These are phyloP conservation scores for Fusarium liriodendri DNA, from an alignment of 2,329 filamentous ascomycete species.

Conservation along the genomic window DNA sequence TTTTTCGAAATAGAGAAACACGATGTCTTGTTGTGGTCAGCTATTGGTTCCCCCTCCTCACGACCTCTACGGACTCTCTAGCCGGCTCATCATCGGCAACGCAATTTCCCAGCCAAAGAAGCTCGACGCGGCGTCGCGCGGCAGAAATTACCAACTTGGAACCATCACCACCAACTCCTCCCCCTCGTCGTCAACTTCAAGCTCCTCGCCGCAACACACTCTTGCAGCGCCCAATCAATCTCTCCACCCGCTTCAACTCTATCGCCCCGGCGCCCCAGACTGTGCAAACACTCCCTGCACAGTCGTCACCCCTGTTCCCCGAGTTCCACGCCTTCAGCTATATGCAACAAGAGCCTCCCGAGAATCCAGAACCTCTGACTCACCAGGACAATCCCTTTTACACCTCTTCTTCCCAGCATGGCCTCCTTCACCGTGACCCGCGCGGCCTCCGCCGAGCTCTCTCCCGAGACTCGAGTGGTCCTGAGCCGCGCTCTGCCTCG, in stretches of 20 bases:
- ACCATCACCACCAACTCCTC: conserved; percentile 30
- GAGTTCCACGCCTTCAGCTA: conserved; percentile 60
- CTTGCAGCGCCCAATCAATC: conserved; percentile 22
- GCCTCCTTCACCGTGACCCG: conserved; percentile 60
- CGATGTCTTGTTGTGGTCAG: conserved; percentile 23
- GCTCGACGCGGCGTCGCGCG: conserved; percentile 36
- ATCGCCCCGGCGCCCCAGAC: conserved; percentile 48
- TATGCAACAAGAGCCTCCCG: conserved; percentile 71
- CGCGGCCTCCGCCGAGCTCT: conserved; percentile 50
- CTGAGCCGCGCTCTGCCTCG: conserved; percentile 51
- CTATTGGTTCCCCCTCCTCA: conserved; percentile 25
- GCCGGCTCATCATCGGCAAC: conserved; percentile 46
- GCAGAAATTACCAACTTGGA: conserved; percentile 40
- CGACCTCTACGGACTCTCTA: conserved; percentile 15
- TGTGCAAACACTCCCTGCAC: conserved; percentile 65
- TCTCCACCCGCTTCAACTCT: not conserved
- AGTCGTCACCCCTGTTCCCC: conserved; percentile 54
- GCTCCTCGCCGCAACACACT: conserved; percentile 30
- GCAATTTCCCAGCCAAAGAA: conserved; percentile 12
- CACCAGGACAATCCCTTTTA: conserved; percentile 51
- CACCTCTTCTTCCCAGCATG: conserved; percentile 64
- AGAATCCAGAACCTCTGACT: conserved; percentile 57
- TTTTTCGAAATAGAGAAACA: conserved; percentile 9
- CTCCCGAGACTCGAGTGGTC: conserved; percentile 48
- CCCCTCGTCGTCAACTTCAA: conserved; percentile 26